A percentile compares a stretch with the other conserved stretches of the same genome.
Conservation (phyloP, 2,329 filamentous ascomycete genomes). For the Pseudogymnoascus sp. region DNA sequence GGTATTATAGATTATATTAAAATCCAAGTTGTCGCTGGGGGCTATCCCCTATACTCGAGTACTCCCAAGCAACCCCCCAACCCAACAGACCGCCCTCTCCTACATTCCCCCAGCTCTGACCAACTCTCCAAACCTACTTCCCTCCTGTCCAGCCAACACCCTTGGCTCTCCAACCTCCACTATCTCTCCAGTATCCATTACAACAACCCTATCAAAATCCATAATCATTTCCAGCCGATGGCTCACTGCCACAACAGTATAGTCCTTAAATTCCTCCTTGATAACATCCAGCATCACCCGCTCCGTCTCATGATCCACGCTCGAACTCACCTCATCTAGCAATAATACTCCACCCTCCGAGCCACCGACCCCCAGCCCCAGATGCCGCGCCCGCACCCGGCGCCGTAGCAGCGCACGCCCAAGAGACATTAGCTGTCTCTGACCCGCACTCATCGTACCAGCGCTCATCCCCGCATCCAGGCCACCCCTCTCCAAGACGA, state of each 20-base stretch:
- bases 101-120: conserved; percentile 10
- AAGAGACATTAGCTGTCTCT: conserved; percentile 41
- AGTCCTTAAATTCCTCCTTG: conserved; percentile 21
- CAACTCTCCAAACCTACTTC: conserved; percentile 15
- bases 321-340: conserved; percentile 27
- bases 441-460: conserved; percentile 35
- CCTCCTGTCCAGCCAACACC: conserved; percentile 7
- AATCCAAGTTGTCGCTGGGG: not conserved
- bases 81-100: too few relatives aligned
- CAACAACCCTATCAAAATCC: conserved; percentile 26
- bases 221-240: conserved; percentile 28
- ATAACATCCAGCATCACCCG: conserved; percentile 22
- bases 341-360: conserved; percentile 26
- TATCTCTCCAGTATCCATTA: conserved; percentile 23
- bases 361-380: conserved; percentile 19
- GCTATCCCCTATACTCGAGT: not conserved
- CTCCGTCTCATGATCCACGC: conserved; percentile 22
- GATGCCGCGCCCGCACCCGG: conserved; percentile 20
- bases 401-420: conserved; percentile 30
- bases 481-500: conserved; percentile 29
- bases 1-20: not conserved
- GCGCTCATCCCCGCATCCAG: conserved; percentile 29
- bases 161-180: conserved; percentile 14
- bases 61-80: too few relatives aligned
- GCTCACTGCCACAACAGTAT: conserved; percentile 26